phyloP scores from a whole-genome alignment of 306 rosid species.

The Senna tora region DNA sequence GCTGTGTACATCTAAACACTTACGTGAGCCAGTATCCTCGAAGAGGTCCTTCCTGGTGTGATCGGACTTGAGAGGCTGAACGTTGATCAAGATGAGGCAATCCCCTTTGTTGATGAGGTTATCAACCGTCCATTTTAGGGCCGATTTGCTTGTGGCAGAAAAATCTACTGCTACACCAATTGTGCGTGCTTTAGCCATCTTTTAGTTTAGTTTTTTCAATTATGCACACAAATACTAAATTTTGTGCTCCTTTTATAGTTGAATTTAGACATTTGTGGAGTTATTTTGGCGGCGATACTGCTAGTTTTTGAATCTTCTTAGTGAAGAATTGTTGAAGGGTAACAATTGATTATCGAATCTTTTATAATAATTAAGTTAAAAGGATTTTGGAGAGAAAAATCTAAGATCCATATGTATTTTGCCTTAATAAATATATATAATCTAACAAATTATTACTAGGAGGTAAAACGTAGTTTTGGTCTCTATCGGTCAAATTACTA shows the following conservation, averaged over 20 bases:
- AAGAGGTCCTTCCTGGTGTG: constrained; percentile 70
- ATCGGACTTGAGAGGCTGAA: constrained; percentile 61
- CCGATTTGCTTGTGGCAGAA: constrained; percentile 71
- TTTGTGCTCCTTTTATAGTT: not conserved
- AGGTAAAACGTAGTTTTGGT: no score
- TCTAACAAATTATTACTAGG: no score
- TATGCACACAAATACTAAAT: constrained; percentile 6
- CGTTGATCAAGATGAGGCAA: constrained; percentile 59
- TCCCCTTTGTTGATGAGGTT: constrained; percentile 59
- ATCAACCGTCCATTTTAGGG: constrained; percentile 67
- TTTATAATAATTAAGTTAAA: no score
- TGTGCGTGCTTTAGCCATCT: constrained; percentile 46
- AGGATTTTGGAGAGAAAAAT: no score
- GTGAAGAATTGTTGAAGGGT: no score
- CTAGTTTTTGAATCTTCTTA: constrained; percentile 29
- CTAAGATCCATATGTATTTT: no score
- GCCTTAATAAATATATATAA: no score
- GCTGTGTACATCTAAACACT: no score
- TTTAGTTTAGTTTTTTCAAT: not conserved
- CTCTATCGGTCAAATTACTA: no score
- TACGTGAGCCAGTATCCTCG: constrained; percentile 65
- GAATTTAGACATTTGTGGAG: no score
- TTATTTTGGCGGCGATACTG: not conserved
- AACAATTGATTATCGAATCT: no score
- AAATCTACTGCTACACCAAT: constrained; percentile 76